Base-by-base conservation (phyloP, 2,329 filamentous ascomycete genomes). In the Fusarium dlaminii region DNA sequence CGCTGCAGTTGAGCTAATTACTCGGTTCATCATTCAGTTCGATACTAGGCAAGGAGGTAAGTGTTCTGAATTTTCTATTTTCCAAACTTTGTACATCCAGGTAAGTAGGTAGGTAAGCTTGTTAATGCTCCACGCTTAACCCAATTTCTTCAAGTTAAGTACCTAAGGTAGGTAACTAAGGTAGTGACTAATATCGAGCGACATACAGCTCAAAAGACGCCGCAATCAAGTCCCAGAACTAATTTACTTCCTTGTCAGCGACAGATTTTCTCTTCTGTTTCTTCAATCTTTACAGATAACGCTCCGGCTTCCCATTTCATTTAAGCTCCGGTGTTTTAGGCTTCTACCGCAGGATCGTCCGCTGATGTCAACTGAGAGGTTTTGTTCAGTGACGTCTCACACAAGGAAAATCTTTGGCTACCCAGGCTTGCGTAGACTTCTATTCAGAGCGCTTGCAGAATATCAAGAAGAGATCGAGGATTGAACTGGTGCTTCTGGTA, bases 351-450 rank as follows among this genome's bases (percentile, higher is more conserved):
- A 32, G 5, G 37, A 27, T 30, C n/a, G 40, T 48, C 29, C 49
- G 42, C 66, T 60, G 66, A 60, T 66, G 57, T 62, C 56, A 40
- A 66, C 39, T 22, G 49, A 68, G 60, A 73, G 39, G 39, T 42
- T 61, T 52, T 60, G 63, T 55, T 54, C 49, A 61, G 71, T 68
- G 71, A 60, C 71, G 62, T 74, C 58, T 72, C 54, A 46, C 62
- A 9, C 43, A 30, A 56, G 42, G 15, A 36, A 48, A 52, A 32
- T 24, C 17, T 30, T 37, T 36, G 30, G 24, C n/a, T 40, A 9
- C 46, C 24, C 39, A 29, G 20, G 27, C 29, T 49, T 49, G 37
- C 42, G 18, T 52, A 48, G 22, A 54, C 20, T 46, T 55, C 24
- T 29, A 24, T 36, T 22, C n/a, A 24, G 32, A n/a, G 39, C 29